phyloP scores from a whole-genome alignment of 148 eudicot genomes.

The Spergularia marina region DNA sequence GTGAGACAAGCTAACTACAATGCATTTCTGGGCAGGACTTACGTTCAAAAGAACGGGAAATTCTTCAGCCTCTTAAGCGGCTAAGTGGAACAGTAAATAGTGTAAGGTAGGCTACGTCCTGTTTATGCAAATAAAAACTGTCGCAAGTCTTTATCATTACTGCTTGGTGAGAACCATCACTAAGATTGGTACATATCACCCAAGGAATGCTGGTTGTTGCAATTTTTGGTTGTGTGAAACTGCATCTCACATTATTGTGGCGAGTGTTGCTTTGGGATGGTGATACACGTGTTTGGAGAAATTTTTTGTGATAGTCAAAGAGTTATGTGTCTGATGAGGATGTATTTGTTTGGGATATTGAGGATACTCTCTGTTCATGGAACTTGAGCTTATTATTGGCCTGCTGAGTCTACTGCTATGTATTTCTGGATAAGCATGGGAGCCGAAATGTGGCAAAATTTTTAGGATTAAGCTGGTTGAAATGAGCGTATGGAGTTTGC shows the following conservation, averaged over 20 bases:
- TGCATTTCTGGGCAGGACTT: constrained; percentile 46
- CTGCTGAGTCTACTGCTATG: too few species aligned
- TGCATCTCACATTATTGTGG: neutral
- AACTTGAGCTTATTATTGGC: too few species aligned
- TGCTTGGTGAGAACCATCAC: neutral
- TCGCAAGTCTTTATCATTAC: constrained; percentile 1
- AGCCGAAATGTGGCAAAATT: neutral
- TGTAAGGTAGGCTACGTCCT: constrained; percentile 50
- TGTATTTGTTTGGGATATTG: too few species aligned
- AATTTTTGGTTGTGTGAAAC: neutral
- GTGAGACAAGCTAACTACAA: neutral
- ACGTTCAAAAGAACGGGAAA: constrained; percentile 41
- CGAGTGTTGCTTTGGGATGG: too few species aligned
- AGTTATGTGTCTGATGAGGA: too few species aligned
- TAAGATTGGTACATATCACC: neutral
- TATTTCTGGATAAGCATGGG: too few species aligned
- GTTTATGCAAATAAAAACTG: neutral
- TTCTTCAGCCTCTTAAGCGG: constrained; percentile 52
- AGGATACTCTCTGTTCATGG: too few species aligned
- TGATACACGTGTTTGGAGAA: too few species aligned
- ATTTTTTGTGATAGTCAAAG: too few species aligned
- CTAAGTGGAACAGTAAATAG: constrained; percentile 56
- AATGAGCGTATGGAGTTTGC: neutral
- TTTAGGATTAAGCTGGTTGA: neutral
- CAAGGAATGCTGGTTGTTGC: neutral